phyloP scores from a whole-genome alignment of 352 stramenopile species.

The Saprolegnia parasitica region DNA sequence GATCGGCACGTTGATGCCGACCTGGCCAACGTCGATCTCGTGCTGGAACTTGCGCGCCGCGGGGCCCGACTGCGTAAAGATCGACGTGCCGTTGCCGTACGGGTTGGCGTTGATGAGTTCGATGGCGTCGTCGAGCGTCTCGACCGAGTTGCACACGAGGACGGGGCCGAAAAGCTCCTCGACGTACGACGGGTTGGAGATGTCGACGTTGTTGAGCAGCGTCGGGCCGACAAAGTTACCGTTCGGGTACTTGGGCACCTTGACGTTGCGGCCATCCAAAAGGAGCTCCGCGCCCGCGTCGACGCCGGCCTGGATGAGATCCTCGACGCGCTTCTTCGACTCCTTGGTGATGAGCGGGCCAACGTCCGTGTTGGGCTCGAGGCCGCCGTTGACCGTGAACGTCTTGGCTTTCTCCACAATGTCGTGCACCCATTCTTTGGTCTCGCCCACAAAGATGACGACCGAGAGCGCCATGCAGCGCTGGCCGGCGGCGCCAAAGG shows the following conservation, averaged over 20 bases:
- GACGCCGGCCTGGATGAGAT: constrained; percentile 85
- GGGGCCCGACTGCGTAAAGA: constrained; percentile 93
- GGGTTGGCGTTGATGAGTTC: constrained; percentile 93
- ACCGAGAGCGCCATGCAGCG: constrained; percentile 97
- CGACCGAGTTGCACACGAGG: constrained; percentile 84
- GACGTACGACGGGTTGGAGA: constrained; percentile 87
- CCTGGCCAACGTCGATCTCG: constrained; percentile 95
- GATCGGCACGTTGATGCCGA: constrained; percentile 96
- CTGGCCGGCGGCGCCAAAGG: constrained; percentile 96
- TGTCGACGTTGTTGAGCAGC: constrained; percentile 78
- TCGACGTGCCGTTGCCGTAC: constrained; percentile 96
- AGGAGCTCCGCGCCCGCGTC: constrained; percentile 86
- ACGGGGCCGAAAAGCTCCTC: constrained; percentile 99
- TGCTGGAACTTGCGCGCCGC: constrained; percentile 95
- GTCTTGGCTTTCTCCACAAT: constrained; percentile 86
- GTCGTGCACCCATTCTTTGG: constrained; percentile 90
- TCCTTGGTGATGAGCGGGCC: constrained; percentile 88
- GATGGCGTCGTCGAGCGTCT: constrained; percentile 96
- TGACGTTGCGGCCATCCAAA: constrained; percentile 89
- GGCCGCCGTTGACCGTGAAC: constrained; percentile 88
- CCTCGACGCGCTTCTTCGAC: constrained; percentile 83
- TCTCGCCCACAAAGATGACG: constrained; percentile 93
- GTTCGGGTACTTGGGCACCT: constrained; percentile 88
- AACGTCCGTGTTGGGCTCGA: constrained; percentile 65
- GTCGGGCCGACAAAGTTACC: constrained; percentile 96